These are phyloP conservation scores for Aspergillus texensis DNA, from an alignment of 2,329 filamentous ascomycete genomes.

Conservation along the genomic window DNA sequence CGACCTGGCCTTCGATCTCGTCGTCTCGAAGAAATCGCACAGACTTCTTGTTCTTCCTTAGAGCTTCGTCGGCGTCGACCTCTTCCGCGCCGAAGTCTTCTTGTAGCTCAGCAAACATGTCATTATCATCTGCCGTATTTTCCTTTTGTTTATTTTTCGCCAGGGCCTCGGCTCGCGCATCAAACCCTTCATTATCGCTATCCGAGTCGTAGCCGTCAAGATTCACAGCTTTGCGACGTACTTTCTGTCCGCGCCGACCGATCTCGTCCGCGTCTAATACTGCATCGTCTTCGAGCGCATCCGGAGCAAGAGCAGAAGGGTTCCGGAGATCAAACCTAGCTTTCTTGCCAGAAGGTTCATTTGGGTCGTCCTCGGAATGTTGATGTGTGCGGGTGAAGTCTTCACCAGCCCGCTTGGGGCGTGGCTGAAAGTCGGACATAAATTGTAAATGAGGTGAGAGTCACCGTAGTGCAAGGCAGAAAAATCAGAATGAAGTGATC, in stretches of 20 bases:
- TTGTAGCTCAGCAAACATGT: constrained; percentile 80
- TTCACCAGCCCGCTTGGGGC: constrained; percentile 82
- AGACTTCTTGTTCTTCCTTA: constrained; percentile 63
- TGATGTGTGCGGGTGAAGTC: constrained; percentile 77
- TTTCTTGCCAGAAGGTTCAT: constrained; percentile 65
- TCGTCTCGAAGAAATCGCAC: constrained; percentile 62
- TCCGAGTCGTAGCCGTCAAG: constrained; percentile 97
- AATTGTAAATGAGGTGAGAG: neutral
- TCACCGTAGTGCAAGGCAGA: neutral
- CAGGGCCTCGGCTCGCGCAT: constrained; percentile 69
- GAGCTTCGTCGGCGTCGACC: constrained; percentile 52
- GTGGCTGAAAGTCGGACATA: constrained; percentile 67
- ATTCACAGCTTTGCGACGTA: constrained; percentile 92
- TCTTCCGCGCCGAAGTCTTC: constrained; percentile 61
- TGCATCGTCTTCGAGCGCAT: constrained; percentile 72
- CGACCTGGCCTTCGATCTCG: constrained; percentile 79
- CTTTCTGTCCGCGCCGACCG: constrained; percentile 68
- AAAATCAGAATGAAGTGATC: neutral
- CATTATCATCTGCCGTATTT: constrained; percentile 50
- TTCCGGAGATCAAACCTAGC: constrained; percentile 94
- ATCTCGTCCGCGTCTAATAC: constrained; percentile 92
- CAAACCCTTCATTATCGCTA: constrained; percentile 86
- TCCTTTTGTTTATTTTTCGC: constrained; percentile 41
- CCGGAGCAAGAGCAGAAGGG: constrained; percentile 85
- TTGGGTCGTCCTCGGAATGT: constrained; percentile 51